Base-by-base conservation (phyloP, 169 alveolate species). In the Plasmodium malariae region DNA sequence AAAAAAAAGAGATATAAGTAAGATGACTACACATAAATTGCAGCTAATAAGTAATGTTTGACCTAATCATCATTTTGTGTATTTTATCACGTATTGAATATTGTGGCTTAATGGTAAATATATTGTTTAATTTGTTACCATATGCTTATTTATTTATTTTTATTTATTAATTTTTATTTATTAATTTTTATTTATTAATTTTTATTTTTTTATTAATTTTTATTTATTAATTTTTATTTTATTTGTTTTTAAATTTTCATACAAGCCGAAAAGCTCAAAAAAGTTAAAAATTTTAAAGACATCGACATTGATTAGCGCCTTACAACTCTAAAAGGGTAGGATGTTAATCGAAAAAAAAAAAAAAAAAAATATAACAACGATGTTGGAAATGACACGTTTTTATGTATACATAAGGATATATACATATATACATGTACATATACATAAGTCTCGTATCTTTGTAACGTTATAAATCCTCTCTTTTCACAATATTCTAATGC, bases 201-300 rank as follows among this genome's bases (percentile, higher is more conserved):
- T 45, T 24, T 21, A 9, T 43, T 45, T 70, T n/a, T 17, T 1
- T 36, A n/a, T 1, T 26, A n/a, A 48, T 43, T 48, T 49, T 67
- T 34, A 4, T 32, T 21, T 3, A n/a, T n/a, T n/a, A n/a, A n/a
- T n/a, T 24, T 3, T 57, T 57, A 2, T 0, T 62, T 62, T 30
- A 12, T 7, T 26, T 62, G 0, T 62, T 62, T 69, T 11, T 14
- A 7, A 26, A 48, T 12, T 48, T 76, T 32, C 37, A n/a, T 80
- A 80, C 90, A 80, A n/a, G 30, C 51, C 67, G 54, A 80, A 80
- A 28, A 80, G 74, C 21, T 80, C 83, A 43, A 80, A 80, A 59
- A 80, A 60, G 71, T 36, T 80, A 60, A 80, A 80, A 26, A 49
- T 59, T 67, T 65, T 80, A 57, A 80, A 80, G 43, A 70, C 43